Evolutionary conservation across 768 basidiomycete species (phyloP), one percentile per base, ranked within the genome.

Genomic region (Termitomyces sp.): DNA sequence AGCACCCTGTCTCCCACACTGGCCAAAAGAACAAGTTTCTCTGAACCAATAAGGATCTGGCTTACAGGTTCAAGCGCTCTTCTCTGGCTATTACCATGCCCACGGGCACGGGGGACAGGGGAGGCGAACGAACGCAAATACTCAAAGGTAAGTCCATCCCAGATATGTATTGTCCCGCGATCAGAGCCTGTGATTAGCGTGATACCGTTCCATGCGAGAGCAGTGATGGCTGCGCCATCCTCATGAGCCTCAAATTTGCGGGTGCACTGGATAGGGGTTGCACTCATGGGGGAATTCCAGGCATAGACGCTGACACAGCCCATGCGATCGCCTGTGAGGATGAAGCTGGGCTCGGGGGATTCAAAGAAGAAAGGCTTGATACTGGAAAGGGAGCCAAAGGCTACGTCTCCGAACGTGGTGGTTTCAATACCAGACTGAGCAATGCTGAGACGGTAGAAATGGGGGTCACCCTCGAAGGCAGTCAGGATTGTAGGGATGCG

Each of bases 111-210:
- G 26, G 75, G 70, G 0, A 77, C 60, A 14, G 84, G 82, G 3
- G 77, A 75, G 0, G 75, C 59, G 62, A 91, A 84, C 26, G 75
- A 72, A 21, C 85, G 77, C 47, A 91, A 63, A 4, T 72, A 77
- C 35, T 75, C 75, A 33, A 90, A 76, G 0, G 82, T 86, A 60
- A 90, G 71, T 2, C 80, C 79, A 61, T 92, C 87, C 76, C 84
- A 89, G 14, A 87, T 74, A 17, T 70, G 73, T 3, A 84, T 77
- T 6, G 75, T 72, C 3, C 91, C 91, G 1, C 75, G 68, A 0
- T 78, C 74, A 23, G 87, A 87, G 30, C 91, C 91, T 0, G 84
- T 86, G 12, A 81, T 77, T 47, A 93, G 71, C 15, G 82, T 73
- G n/a, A 75, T 56, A 3, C 79, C 73, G 55, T 81, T 85, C 78